phyloP scores from a whole-genome alignment of 345 rosid species.

The Heritiera fomes region DNA sequence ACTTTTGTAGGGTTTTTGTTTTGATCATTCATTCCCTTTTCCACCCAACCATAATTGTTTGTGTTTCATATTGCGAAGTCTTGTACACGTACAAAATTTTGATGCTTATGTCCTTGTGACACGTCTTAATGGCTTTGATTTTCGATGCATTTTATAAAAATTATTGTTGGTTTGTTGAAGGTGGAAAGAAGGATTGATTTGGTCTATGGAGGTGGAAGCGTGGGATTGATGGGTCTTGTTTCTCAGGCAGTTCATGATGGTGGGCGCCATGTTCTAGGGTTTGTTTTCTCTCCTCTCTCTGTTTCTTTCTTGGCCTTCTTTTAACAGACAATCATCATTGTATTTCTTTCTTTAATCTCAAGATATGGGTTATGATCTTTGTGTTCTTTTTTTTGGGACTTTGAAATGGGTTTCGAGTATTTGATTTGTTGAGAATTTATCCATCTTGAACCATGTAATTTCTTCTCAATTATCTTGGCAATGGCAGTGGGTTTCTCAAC shows the following conservation, averaged over 20 bases:
- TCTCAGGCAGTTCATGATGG: slow-evolving; percentile 99
- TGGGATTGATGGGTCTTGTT: slow-evolving; percentile 97
- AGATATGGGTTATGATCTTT: slow-evolving; percentile 1
- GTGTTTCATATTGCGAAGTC: neutral
- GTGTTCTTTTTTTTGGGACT: neutral
- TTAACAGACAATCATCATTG: slow-evolving; percentile 33
- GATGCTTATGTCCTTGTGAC: slow-evolving; percentile 13
- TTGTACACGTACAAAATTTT: neutral
- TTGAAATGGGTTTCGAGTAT: slow-evolving; percentile 12
- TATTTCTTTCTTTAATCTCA: neutral
- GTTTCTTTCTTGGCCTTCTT: slow-evolving; percentile 27
- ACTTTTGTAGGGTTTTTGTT: slow-evolving; percentile 20
- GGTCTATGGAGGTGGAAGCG: slow-evolving; percentile 98
- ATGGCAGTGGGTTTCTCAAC: slow-evolving; percentile 27
- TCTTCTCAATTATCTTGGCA: slow-evolving; percentile 15
- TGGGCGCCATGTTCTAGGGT: slow-evolving; percentile 99
- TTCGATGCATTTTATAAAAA: slow-evolving; percentile 29
- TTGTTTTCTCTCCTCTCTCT: slow-evolving; percentile 42
- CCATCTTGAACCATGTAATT: slow-evolving; percentile 32
- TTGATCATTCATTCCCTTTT: neutral
- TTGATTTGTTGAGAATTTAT: neutral
- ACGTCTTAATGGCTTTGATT: slow-evolving; percentile 42
- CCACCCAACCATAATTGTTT: slow-evolving; percentile 21
- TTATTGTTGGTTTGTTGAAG: slow-evolving; percentile 40
- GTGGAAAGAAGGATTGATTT: slow-evolving; percentile 93